Base-by-base conservation (phyloP, 257 asterid species). In the Nicotiana paniculata region DNA sequence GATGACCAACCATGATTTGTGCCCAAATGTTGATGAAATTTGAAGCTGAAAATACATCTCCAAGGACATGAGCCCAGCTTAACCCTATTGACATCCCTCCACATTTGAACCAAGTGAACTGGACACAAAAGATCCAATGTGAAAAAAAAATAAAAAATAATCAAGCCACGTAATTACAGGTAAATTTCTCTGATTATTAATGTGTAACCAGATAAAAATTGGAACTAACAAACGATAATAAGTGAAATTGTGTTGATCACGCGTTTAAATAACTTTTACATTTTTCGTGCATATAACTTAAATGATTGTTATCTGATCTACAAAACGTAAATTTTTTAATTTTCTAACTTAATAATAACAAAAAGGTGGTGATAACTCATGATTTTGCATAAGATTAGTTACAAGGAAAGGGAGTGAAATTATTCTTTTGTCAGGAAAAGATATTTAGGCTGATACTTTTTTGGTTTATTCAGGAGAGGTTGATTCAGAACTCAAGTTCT, bases 71-170 rank as follows among this genome's bases (percentile, higher is more conserved):
- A 46, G 97, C 88, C 97, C 97, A 94, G 48, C 92, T 90, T 84
- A 94, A 74, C 46, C 98, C 98, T 35, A 93, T 62, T 32, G 94
- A 83, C 21, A 94, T 4, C 28, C 98, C 98, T 86, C 98, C 98
- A 84, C 98, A 94, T 72, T 89, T 85, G 88, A 93, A 94, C 91
- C 82, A 78, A 53, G 98, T 93, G 39, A 93, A 64, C 98, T 93
- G 85, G 5, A 24, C 6, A 76, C 26, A 72, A 51, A 12, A 55
- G 24, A 69, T 33, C 12, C 75, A 66, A 6, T 7, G 15, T 66
- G 51, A 17, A 9, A 79, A 17, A 28, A 1, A 79, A 5, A 67
- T 8, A 70, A 33, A 13, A 15, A 43, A n/a, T n/a, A 76, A 43
- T 32, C 61, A 21, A 70, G 37, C 30, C 12, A 43, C 51, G 12